A percentile compares a stretch with the other conserved stretches of the same genome.
These are phyloP conservation scores for Cinnamomum chago DNA, from an alignment of 164 flowering plant genomes.

Conservation along the genomic window DNA sequence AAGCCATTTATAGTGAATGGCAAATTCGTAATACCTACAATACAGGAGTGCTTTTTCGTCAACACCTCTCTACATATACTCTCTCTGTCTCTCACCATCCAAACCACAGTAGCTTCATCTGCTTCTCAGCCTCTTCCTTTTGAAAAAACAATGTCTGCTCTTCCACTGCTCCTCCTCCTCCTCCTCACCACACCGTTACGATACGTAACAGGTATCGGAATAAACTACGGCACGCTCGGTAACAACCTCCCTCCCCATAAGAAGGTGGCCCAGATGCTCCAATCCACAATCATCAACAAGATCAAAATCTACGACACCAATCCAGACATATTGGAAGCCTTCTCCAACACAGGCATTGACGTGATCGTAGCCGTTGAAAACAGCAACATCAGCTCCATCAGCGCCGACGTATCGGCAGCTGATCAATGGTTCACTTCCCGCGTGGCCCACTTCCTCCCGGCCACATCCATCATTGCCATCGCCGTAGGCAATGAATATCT, in stretches of 20 bases:
- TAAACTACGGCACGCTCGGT: slow-evolving; percentile 69
- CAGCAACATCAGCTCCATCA: slow-evolving; percentile 34
- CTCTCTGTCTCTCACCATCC: background rate
- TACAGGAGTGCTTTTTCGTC: background rate
- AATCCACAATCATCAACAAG: slow-evolving; percentile 50
- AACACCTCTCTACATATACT: background rate
- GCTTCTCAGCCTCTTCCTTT: background rate
- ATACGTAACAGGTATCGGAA: slow-evolving; percentile 39
- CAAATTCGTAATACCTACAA: background rate
- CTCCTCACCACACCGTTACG: background rate
- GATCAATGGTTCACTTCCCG: slow-evolving; percentile 47
- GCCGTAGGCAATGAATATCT: slow-evolving; percentile 66
- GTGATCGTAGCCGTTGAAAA: slow-evolving; percentile 62
- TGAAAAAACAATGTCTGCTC: background rate
- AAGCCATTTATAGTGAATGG: background rate
- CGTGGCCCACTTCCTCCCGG: slow-evolving; percentile 50
- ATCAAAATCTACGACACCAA: slow-evolving; percentile 74
- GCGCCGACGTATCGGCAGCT: slow-evolving; percentile 33
- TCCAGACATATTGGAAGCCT: slow-evolving; percentile 60
- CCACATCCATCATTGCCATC: slow-evolving; percentile 50
- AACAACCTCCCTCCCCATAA: slow-evolving; percentile 65
- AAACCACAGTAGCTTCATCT: background rate
- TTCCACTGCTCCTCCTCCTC: background rate
- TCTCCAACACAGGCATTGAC: slow-evolving; percentile 64
- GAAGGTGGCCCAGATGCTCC: slow-evolving; percentile 57